These are phyloP conservation scores for Yarrowia sp. DNA, from an alignment of 805 yeast species.

Conservation along the genomic window DNA sequence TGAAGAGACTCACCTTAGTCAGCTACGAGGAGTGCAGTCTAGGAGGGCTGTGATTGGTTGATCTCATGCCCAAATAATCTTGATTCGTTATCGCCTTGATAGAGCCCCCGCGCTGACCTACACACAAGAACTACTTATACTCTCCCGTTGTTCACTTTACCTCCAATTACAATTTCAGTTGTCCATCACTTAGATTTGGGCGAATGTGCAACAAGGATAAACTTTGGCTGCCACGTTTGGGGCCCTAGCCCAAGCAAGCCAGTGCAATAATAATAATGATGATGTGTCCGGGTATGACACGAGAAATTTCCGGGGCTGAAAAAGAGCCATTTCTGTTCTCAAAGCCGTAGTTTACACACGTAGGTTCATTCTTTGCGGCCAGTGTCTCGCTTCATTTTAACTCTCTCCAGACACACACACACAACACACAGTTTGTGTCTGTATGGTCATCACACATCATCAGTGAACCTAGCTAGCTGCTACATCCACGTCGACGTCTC, in stretches of 20 bases:
- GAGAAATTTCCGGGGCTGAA: background rate
- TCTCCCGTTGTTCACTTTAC: too few species aligned
- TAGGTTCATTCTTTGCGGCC: background rate
- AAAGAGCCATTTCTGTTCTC: background rate
- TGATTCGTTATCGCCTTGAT: too few species aligned
- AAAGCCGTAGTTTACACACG: background rate
- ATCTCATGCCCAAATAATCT: background rate
- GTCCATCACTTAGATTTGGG: background rate
- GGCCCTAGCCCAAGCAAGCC: constrained; percentile 17
- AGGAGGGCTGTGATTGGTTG: background rate
- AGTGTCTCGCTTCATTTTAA: background rate
- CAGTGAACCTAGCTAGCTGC: constrained; percentile 10
- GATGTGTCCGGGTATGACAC: background rate
- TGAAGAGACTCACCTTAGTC: background rate
- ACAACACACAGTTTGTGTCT: background rate
- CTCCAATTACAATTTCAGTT: background rate
- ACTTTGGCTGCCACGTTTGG: constrained; percentile 24
- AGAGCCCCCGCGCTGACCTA: too few species aligned
- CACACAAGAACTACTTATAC: too few species aligned
- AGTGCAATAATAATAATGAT: background rate
- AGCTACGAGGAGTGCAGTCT: background rate
- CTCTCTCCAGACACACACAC: background rate
- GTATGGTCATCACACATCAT: constrained; percentile 23
- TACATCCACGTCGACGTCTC: constrained; percentile 22
- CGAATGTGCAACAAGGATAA: background rate